These are phyloP conservation scores for Phytophthora lateralis DNA, from an alignment of 352 stramenopile genomes.

Conservation along the genomic window DNA sequence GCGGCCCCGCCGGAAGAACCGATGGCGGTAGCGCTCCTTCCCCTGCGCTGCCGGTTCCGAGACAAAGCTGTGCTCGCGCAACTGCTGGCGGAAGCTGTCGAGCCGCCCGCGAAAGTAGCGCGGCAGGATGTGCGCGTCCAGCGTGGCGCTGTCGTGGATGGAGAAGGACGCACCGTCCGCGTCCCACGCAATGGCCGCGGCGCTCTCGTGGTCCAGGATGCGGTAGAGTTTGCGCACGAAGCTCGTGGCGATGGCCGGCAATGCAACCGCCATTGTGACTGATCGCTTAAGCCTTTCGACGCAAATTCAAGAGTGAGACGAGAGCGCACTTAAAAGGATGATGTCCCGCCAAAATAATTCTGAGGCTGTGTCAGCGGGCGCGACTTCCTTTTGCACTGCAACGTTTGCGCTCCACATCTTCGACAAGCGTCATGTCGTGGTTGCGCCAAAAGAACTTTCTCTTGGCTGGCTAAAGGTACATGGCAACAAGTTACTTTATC, in stretches of 20 bases:
- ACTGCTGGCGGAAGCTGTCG: constrained; percentile 68
- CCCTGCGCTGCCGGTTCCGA: constrained; percentile 7
- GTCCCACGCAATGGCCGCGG: constrained; percentile 67
- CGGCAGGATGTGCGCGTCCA: constrained; percentile 65
- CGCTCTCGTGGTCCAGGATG: constrained; percentile 77
- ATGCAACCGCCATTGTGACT: neutral
- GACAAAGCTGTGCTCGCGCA: constrained; percentile 69
- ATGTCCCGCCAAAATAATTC: constrained; percentile 17
- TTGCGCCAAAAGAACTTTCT: constrained; percentile 32
- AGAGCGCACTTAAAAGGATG: neutral
- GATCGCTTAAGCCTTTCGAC: constrained; percentile 4
- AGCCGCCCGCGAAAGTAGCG: constrained; percentile 73
- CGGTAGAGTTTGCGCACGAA: constrained; percentile 87
- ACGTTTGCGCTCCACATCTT: neutral
- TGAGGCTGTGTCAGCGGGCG: neutral
- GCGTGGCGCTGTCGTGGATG: constrained; percentile 60
- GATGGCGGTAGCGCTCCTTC: constrained; percentile 47
- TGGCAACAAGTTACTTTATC: neutral
- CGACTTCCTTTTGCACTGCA: neutral
- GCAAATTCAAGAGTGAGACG: constrained; percentile 41
- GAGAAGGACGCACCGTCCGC: constrained; percentile 60
- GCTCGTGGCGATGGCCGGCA: constrained; percentile 57
- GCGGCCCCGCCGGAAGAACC: constrained; percentile 51
- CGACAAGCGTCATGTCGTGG: neutral
- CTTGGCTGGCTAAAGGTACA: constrained; percentile 20